Percentiles rank a stretch among this genome's conserved stretches.
These are phyloP conservation scores for Chrysochromulina parva DNA, from an alignment of 78 protist genomes.

Conservation along the genomic window DNA sequence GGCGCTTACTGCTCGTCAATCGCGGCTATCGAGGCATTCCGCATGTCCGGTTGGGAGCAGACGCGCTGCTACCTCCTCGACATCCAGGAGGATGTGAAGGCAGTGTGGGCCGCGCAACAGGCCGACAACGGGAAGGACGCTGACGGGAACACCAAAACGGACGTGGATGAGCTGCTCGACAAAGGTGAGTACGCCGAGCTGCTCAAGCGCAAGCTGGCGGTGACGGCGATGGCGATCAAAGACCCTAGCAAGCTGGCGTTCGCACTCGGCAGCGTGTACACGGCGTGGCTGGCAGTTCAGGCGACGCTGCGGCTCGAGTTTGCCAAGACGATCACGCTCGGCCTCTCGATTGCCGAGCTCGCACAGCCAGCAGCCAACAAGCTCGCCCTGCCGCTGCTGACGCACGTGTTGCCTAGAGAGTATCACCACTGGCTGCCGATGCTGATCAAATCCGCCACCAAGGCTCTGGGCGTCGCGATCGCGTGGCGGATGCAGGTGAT, in stretches of 20 bases:
- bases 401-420: neutral
- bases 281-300: neutral
- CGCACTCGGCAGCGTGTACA: neutral
- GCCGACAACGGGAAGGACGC: neutral
- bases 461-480: neutral
- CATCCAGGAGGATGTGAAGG: neutral
- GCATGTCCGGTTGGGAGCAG: neutral
- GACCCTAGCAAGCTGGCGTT: neutral
- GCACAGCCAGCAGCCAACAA: neutral
- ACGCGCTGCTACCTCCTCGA: neutral
- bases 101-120: neutral
- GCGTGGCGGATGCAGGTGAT: neutral
- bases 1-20: neutral
- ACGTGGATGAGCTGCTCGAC: neutral
- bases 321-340: conserved; percentile 2
- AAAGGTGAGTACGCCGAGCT: neutral
- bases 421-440: neutral
- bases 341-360: neutral
- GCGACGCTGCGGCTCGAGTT: neutral
- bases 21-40: conserved; percentile 21
- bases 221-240: neutral
- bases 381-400: neutral
- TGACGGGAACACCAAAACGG: neutral
- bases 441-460: neutral
- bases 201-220: neutral